Percentiles rank a stretch among this genome's conserved stretches.
These are phyloP conservation scores for Torrubiellomyces zombiae DNA, from an alignment of 2,329 filamentous ascomycete genomes.

Conservation along the genomic window DNA sequence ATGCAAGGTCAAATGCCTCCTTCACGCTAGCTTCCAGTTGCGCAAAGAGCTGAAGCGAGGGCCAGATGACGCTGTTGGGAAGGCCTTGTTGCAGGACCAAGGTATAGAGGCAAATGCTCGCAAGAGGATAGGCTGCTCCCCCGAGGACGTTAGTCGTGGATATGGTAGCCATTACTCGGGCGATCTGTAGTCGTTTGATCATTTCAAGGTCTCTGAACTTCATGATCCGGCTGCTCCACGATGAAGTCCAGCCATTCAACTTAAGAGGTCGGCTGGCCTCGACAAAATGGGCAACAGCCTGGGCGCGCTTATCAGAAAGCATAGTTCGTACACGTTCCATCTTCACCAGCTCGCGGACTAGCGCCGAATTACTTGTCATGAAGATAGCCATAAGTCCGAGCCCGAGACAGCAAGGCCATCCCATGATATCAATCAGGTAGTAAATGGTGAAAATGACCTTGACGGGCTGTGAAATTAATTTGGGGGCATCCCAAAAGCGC, in stretches of 20 bases:
- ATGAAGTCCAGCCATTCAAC: conserved; percentile 22
- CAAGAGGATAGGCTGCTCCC: conserved; percentile 60
- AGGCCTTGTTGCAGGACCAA: conserved; percentile 49
- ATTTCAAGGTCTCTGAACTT: conserved; percentile 19
- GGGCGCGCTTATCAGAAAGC: conserved; percentile 62
- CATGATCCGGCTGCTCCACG: conserved; percentile 19
- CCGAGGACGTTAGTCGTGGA: conserved; percentile 53
- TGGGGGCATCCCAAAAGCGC: conserved; percentile 73
- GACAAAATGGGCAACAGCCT: conserved; percentile 72
- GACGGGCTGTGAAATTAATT: conserved; percentile 59
- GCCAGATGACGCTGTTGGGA: conserved; percentile 71
- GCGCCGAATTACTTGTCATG: conserved; percentile 50
- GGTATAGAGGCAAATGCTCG: conserved; percentile 70
- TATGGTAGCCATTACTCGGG: conserved; percentile 30
- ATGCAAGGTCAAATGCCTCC: conserved; percentile 60
- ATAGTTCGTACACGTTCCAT: conserved; percentile 56
- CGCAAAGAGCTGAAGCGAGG: conserved; percentile 64
- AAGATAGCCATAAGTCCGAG: conserved; percentile 52
- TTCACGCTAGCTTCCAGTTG: conserved; percentile 59
- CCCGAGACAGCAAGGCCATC: conserved; percentile 62
- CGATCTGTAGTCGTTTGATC: conserved; percentile 19
- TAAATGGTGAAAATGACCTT: conserved; percentile 52
- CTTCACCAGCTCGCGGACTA: conserved; percentile 48
- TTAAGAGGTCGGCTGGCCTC: conserved; percentile 59
- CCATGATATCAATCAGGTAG: conserved; percentile 56